phyloP scores from a whole-genome alignment of 2,329 filamentous ascomycete species.

The Colletotrichum higginsianum region DNA sequence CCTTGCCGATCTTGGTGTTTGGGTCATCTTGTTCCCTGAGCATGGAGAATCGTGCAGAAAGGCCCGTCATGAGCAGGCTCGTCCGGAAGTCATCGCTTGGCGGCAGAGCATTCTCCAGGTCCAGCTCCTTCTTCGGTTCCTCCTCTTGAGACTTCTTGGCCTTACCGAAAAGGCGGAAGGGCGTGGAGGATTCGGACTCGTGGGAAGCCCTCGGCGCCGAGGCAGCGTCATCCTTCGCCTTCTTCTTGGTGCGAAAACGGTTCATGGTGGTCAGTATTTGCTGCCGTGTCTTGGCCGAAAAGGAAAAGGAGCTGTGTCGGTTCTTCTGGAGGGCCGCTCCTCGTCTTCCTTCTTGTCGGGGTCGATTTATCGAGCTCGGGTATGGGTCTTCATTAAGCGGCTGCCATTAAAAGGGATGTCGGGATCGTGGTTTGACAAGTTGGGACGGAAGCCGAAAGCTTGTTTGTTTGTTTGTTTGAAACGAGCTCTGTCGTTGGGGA shows the following conservation, averaged over 20 bases:
- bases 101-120: slow-evolving; percentile 82
- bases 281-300: neutral
- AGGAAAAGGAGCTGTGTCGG: neutral
- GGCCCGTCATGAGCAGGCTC: slow-evolving; percentile 93
- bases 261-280: slow-evolving; percentile 71
- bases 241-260: slow-evolving; percentile 82
- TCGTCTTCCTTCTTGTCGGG: slow-evolving; percentile 10
- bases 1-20: slow-evolving; percentile 89
- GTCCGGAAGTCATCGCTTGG: slow-evolving; percentile 92
- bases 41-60: slow-evolving; percentile 98
- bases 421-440: slow-evolving; percentile 20
- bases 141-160: slow-evolving; percentile 68
- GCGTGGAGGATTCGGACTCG: slow-evolving; percentile 67
- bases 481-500: slow-evolving; percentile 9
- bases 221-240: slow-evolving; percentile 70
- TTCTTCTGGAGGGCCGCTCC: neutral
- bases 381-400: slow-evolving; percentile 35
- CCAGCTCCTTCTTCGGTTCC: slow-evolving; percentile 76
- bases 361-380: slow-evolving; percentile 27
- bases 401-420: slow-evolving; percentile 34
- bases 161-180: slow-evolving; percentile 70
- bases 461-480: slow-evolving; percentile 24
- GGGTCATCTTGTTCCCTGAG: slow-evolving; percentile 95
- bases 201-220: slow-evolving; percentile 63
- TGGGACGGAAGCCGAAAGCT: slow-evolving; percentile 24